Evolutionary conservation across 169 alveolate genomes (phyloP), one percentile per base, ranked within the genome.

Genomic region (Plasmodium relictum): DNA sequence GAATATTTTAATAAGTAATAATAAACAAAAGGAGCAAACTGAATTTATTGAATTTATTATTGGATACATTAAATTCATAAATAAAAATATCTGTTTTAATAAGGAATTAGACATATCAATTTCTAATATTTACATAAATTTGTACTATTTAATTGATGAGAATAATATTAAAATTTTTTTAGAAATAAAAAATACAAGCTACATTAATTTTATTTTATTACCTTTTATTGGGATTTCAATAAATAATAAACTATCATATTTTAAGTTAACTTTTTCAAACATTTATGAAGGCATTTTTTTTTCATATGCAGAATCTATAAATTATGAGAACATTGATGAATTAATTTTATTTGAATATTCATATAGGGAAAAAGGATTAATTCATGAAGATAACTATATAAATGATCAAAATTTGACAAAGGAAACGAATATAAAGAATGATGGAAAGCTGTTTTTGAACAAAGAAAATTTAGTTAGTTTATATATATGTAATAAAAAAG

Each of bases 171-270:
- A 42, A 16, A 54, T n/a, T 10, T 68, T 68, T 68, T 80, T 80
- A 66, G 50, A 68, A 80, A 80, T 80, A 80, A 80, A 80, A 44
- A 69, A 80, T 56, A 71, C 22, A 39, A 69, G 62, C 31, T 41
- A 68, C 12, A 39, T 9, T 10, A 72, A 80, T 80, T 80, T 80
- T 61, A 16, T 45, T 18, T 80, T 37, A 52, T 54, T 45, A 4
- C 90, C 90, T 0, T 68, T 80, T 45, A 50, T 80, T 24, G 83
- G 71, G 0, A 68, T 80, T n/a, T 50, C 26, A 39, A 80, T 80
- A 41, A 54, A 68, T 54, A 58, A 56, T 41, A 63, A 80, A 6
- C n/a, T 68, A 20, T 24, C 16, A 14, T n/a, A 39, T 24, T 68
- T 54, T 44, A 66, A 74, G 41, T 62, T 74, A 74, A 62, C 8